Base-by-base conservation (phyloP, 805 yeast species). In the Candida oleophila region DNA sequence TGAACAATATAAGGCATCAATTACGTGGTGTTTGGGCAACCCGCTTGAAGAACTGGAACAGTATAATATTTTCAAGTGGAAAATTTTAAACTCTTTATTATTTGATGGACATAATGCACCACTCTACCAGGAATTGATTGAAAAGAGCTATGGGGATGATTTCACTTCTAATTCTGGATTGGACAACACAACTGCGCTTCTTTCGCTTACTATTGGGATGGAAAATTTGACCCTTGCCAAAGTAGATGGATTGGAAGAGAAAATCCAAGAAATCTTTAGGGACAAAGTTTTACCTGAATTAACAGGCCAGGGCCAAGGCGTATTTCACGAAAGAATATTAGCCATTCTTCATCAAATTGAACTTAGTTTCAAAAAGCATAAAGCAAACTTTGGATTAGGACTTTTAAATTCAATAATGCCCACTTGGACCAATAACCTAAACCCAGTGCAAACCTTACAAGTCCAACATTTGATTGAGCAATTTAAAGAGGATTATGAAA, bases 71-170 rank as follows among this genome's bases (percentile, higher is more conserved):
- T 87, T 91, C 61, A 74, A 86, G 39, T 72, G 90, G 75, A 85
- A 83, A 47, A 69, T 90, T 8, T 67, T 90, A 41, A 80, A 87
- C 18, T 78, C 83, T 20, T 69, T 94, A 44, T 70, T 94, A 30
- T 79, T 85, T 53, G 96, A 89, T 60, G 98, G 98, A 2, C 98
- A 92, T 59, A 86, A 94, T 11, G 85, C 98, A 4, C 92, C 96
- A 4, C 73, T 94, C 46, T 89, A 91, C 64, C 89, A 90, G 64
- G 80, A 80, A n/a, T 71, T 94, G 46, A 86, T 94, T 46, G 99
- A 94, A 62, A 67, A 86, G 1, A 94, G 92, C 1, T 60, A 84
- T 30, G 98, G 94, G 37, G 80, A 87, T 43, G 97, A 94, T 53
- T 94, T 84, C 59, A 72, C 92, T 0, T 87, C 89, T 3, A 94